A percentile compares a stretch with the other conserved stretches of the same genome.
Conservation (phyloP, 139 green algal genomes). For the Closterium sp. region DNA sequence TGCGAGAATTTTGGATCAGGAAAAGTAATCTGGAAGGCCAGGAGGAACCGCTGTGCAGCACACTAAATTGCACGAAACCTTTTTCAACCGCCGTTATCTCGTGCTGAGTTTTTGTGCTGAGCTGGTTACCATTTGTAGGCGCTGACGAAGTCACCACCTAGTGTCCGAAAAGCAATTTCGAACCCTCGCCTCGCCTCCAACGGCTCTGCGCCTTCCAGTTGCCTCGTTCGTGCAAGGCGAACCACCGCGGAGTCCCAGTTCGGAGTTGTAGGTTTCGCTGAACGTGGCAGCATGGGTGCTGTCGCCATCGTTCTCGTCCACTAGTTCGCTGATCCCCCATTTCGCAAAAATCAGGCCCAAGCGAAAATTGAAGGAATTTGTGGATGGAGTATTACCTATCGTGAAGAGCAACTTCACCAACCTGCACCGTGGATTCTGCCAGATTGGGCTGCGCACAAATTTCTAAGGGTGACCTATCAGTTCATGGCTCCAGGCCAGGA, state of each 20-base stretch:
- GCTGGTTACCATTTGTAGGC: too few species aligned
- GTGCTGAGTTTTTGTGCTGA: too few species aligned
- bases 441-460: too few species aligned
- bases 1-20: not conserved
- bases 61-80: too few species aligned
- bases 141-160: not conserved
- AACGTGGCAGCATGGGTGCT: not conserved
- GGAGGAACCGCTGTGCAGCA: too few species aligned
- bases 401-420: not conserved
- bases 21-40: too few species aligned
- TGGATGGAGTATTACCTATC: not conserved
- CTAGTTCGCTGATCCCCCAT: not conserved
- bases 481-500: too few species aligned
- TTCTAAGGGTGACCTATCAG: too few species aligned
- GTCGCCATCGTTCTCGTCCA: not conserved
- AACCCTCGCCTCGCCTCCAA: not conserved
- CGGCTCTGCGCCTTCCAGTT: not conserved
- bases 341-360: not conserved
- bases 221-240: not conserved
- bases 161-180: not conserved
- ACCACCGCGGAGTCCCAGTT: not conserved
- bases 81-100: too few species aligned
- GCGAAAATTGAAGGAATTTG: not conserved
- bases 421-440: too few species aligned
- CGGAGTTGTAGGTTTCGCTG: not conserved